These are phyloP conservation scores for Eucalyptus tenuipes DNA, from an alignment of 345 rosid genomes.

Conservation along the genomic window DNA sequence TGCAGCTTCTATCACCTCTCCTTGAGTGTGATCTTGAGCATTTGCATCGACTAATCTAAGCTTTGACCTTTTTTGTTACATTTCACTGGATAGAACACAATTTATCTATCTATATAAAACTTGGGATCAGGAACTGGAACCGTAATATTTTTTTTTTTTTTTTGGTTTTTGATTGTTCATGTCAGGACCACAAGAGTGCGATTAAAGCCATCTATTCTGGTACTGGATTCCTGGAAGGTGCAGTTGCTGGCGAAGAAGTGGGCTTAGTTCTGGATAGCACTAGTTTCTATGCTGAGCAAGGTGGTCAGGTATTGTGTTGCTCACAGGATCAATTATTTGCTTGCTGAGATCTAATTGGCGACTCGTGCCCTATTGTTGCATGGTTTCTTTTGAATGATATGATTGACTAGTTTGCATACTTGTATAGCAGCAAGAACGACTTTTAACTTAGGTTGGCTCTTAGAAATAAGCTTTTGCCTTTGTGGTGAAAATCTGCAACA, in stretches of 20 bases:
- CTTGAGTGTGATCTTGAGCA: not conserved
- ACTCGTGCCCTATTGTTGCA: not conserved
- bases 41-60: not conserved
- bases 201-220: conserved; percentile 84
- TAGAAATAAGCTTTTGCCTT: not conserved
- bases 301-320: conserved; percentile 74
- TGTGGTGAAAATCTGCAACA: not conserved
- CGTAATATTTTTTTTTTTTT: not conserved
- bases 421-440: not conserved
- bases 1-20: not conserved
- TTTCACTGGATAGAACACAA: not conserved
- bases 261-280: conserved; percentile 75
- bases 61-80: not conserved
- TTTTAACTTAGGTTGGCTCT: not conserved
- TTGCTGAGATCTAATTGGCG: not conserved
- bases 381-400: not conserved
- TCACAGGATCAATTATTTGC: not conserved
- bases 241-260: conserved; percentile 34
- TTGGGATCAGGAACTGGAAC: not conserved
- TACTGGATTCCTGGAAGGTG: conserved; percentile 50
- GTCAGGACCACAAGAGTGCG: conserved; percentile 60
- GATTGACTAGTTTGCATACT: not conserved
- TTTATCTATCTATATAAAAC: not conserved
- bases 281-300: conserved; percentile 97
- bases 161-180: not conserved